A percentile compares a stretch with the other conserved stretches of the same genome.
Evolutionary conservation across 345 rosid species (phyloP).

Genomic region (Dipteronia sinensis): DNA sequence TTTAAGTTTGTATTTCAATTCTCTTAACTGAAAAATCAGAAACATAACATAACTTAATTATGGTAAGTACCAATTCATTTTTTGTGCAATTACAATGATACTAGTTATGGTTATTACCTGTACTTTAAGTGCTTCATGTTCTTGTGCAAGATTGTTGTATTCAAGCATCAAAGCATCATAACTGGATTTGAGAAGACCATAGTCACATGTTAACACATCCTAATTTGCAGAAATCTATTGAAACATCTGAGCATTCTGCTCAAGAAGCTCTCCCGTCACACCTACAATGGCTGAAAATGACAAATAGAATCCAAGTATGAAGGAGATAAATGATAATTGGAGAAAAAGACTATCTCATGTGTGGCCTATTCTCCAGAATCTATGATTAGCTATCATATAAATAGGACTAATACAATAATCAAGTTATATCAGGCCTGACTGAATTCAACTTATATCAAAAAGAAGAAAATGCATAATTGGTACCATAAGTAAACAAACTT

Average conservation of each 20-base stretch:
- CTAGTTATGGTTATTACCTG: no score
- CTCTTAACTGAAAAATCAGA: no score
- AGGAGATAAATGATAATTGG: not conserved
- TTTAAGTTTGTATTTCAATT: no score
- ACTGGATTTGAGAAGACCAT: conserved; percentile 62
- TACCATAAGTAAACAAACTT: not conserved
- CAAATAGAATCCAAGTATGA: conserved; percentile 9
- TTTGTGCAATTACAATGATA: no score
- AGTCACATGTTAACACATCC: no score
- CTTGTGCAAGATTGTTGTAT: no score
- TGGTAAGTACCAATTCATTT: no score
- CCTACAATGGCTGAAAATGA: conserved; percentile 71
- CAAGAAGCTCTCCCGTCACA: conserved; percentile 69
- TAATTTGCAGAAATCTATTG: conserved; percentile 68
- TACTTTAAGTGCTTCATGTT: no score
- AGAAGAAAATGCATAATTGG: not conserved
- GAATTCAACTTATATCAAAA: not conserved
- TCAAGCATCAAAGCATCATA: not conserved
- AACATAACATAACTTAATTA: no score
- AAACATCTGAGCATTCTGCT: conserved; percentile 74
- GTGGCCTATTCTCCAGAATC: not conserved
- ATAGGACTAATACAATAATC: no score
- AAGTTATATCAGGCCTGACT: conserved; percentile 4
- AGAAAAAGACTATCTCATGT: conserved; percentile 1
- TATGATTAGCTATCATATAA: not conserved